Conservation (phyloP, 371 early-diverging fungal species). For the Enterospora canceri region DNA sequence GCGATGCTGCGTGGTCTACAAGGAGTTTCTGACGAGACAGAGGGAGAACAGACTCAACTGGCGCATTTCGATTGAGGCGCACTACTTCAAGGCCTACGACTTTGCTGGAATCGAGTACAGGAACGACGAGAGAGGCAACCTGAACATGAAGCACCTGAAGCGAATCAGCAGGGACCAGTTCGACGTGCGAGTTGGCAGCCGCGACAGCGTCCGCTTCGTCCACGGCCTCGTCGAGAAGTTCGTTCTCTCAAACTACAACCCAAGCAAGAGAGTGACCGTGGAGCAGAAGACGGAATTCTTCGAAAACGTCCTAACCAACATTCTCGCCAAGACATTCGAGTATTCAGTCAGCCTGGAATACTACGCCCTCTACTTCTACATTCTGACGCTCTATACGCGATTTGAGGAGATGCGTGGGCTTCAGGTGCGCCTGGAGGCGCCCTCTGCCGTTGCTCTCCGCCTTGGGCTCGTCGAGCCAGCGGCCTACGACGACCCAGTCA, state of each 20-base stretch:
- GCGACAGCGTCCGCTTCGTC: slow-evolving; percentile 44
- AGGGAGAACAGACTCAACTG: slow-evolving; percentile 82
- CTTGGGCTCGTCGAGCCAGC: slow-evolving; percentile 62
- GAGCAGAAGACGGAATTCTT: not conserved
- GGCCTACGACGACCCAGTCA: slow-evolving; percentile 58
- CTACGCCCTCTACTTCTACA: slow-evolving; percentile 69
- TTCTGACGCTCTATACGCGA: slow-evolving; percentile 67
- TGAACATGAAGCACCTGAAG: slow-evolving; percentile 68
- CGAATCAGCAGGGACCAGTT: slow-evolving; percentile 65
- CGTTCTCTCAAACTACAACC: slow-evolving; percentile 12
- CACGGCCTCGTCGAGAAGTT: slow-evolving; percentile 8
- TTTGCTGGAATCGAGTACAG: slow-evolving; percentile 76
- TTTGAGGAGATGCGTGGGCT: slow-evolving; percentile 65
- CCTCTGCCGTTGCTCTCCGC: slow-evolving; percentile 61
- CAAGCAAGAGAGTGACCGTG: slow-evolving; percentile 20
- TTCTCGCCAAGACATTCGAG: not conserved
- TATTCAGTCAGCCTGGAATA: slow-evolving; percentile 67
- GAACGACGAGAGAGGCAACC: slow-evolving; percentile 67
- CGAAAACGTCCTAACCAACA: slow-evolving; percentile 14
- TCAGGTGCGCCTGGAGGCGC: slow-evolving; percentile 55
- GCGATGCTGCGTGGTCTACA: slow-evolving; percentile 85
- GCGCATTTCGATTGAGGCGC: slow-evolving; percentile 76
- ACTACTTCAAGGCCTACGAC: slow-evolving; percentile 86
- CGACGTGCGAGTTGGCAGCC: slow-evolving; percentile 52
- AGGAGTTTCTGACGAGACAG: slow-evolving; percentile 71